Percentiles rank a stretch among this genome's conserved stretches.
Conservation (phyloP, 2,329 filamentous ascomycete species). For the Cercospora janseana region DNA sequence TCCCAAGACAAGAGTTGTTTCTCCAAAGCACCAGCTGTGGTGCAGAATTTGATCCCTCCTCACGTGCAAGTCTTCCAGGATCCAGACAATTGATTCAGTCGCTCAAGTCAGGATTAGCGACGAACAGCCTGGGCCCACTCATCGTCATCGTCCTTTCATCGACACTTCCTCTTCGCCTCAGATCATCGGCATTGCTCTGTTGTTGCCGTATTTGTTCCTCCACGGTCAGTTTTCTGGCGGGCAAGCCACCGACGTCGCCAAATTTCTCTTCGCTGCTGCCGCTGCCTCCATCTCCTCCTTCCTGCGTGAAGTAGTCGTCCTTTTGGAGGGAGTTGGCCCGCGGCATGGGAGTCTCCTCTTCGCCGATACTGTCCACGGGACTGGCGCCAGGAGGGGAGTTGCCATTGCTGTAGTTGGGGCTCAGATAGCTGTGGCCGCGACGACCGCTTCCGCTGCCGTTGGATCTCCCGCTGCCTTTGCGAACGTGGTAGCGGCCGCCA, state of each 20-base stretch:
- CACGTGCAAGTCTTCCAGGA: too few relatives aligned
- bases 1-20: too few relatives aligned
- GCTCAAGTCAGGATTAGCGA: slow-evolving; percentile 75
- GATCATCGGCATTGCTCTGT: slow-evolving; percentile 66
- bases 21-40: slow-evolving; percentile 2
- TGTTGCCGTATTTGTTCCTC: slow-evolving; percentile 53
- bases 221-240: slow-evolving; percentile 39
- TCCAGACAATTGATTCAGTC: slow-evolving; percentile 37
- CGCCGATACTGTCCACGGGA: slow-evolving; percentile 42
- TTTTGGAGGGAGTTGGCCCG: slow-evolving; percentile 34
- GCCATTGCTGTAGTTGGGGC: slow-evolving; percentile 47
- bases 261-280: slow-evolving; percentile 54
- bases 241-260: slow-evolving; percentile 54
- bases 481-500: slow-evolving; percentile 58
- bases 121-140: slow-evolving; percentile 67
- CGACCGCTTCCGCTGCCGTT: slow-evolving; percentile 50
- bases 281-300: slow-evolving; percentile 44
- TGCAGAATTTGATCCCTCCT: too few relatives aligned
- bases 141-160: slow-evolving; percentile 79
- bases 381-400: slow-evolving; percentile 53
- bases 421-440: slow-evolving; percentile 41
- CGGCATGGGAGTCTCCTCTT: slow-evolving; percentile 49
- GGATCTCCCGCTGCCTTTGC: slow-evolving; percentile 72
- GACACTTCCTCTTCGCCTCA: slow-evolving; percentile 74
- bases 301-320: slow-evolving; percentile 45